Evolutionary conservation across 2,329 filamentous ascomycete species (phyloP).

Genomic region (Aspergillus fumigatus): DNA sequence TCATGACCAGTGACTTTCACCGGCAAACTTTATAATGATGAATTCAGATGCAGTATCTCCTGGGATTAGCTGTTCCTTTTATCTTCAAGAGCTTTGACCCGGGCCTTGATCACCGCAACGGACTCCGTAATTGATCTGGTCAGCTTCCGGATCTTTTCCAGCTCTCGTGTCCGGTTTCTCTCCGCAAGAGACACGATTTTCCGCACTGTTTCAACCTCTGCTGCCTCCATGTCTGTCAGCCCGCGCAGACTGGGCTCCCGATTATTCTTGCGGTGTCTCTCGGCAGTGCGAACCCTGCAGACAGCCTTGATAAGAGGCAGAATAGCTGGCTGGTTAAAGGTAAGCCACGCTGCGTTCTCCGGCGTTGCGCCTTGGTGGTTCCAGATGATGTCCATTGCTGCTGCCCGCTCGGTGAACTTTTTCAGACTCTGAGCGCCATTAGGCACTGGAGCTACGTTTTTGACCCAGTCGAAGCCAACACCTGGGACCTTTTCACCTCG

Average conservation of each 20-base stretch:
- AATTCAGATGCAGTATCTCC: not conserved
- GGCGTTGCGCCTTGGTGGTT: constrained; percentile 17
- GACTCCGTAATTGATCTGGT: constrained; percentile 13
- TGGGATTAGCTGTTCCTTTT: not conserved
- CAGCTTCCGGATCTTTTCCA: constrained; percentile 13
- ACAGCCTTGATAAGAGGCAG: constrained; percentile 24
- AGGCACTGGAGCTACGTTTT: constrained; percentile 13
- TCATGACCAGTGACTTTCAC: not conserved
- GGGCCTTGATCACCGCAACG: constrained; percentile 10
- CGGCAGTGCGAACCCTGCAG: constrained; percentile 12
- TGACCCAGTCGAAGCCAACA: constrained; percentile 14
- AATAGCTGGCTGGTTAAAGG: constrained; percentile 8
- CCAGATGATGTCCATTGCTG: constrained; percentile 18
- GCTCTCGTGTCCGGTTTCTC: constrained; percentile 17
- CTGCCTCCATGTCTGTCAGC: constrained; percentile 15
- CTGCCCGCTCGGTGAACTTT: constrained; percentile 16
- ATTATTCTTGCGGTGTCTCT: constrained; percentile 12
- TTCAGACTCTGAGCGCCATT: constrained; percentile 14
- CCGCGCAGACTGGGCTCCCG: not conserved
- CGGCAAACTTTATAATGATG: not conserved
- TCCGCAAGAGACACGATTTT: constrained; percentile 14
- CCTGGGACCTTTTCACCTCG: not conserved
- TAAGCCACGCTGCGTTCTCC: constrained; percentile 23
- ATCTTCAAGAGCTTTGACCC: constrained; percentile 8
- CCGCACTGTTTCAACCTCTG: constrained; percentile 19